Evolutionary conservation across 139 green algal species (phyloP), one percentile per base, ranked within the genome.

Genomic region (Tetradesmus lagerheimii): DNA sequence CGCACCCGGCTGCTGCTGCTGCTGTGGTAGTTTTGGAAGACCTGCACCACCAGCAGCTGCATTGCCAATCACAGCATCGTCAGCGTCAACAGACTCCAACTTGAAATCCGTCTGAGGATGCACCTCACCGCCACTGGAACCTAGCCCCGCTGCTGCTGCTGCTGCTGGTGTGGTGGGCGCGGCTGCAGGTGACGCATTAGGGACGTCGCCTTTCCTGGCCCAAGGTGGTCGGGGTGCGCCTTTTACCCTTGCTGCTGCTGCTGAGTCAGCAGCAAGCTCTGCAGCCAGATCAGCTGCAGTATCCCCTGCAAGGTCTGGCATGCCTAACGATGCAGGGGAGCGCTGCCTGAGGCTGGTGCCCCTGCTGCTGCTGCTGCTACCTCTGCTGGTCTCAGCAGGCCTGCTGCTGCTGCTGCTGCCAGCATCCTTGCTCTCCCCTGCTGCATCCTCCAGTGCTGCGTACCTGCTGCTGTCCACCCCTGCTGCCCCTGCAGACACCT

Each of bases 371-470:
- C 50, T 64, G 50, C 50, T 64, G 50, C 50, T 64, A 14, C 45
- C 6, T 2, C 62, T 23, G n/a, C 62, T 41, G 8, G 15, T 29
- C 2, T 29, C 80, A 53, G 34, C 4, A n/a, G n/a, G 1, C 53
- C 80, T 31, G 34, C 29, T 31, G 16, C 31, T 88, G 16, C 50
- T 37, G 57, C 83, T 47, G 39, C 39, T 38, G 25, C 38, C 80
- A 41, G 80, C 53, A 29, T 71, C 43, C 18, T 20, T 76, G 29
- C 6, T 47, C 18, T 82, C 76, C 23, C 82, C 82, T 87, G 82
- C 82, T 62, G 34, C 53, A 5, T 23, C 35, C 39, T 87, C 82
- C 57, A 87, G 82, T 78, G 53, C 82, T 74, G 64, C 47, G 27
- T 79, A 78, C 38, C 53, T 79, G 18, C 71, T 37, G 43, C 5